Percentiles rank a stretch among this genome's conserved stretches.
Conservation (phyloP, 2,329 filamentous ascomycete genomes). For the Penicillium sp. region DNA sequence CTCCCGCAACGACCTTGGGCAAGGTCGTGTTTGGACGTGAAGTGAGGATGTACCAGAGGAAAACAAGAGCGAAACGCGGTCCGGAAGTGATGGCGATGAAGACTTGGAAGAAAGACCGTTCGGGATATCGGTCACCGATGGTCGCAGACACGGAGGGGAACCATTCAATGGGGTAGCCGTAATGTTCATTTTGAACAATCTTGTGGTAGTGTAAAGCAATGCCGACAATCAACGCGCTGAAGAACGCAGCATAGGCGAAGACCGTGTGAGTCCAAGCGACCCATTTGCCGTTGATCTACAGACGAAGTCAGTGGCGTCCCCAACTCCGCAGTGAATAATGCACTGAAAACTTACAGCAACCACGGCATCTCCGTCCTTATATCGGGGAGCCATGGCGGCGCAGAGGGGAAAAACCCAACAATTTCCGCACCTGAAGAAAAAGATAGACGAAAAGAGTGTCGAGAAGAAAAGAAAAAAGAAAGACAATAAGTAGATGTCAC, state of each 20-base stretch:
- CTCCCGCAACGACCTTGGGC: constrained; percentile 75
- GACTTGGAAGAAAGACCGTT: constrained; percentile 93
- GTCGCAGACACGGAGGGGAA: constrained; percentile 95
- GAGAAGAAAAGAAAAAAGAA: constrained; percentile 28
- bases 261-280: constrained; percentile 84
- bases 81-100: constrained; percentile 97
- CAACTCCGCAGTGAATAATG: constrained; percentile 7
- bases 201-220: constrained; percentile 85
- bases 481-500: constrained; percentile 17
- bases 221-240: constrained; percentile 81
- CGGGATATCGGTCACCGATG: constrained; percentile 95
- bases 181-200: constrained; percentile 96
- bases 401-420: constrained; percentile 14
- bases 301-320: constrained; percentile 27
- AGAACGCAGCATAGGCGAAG: constrained; percentile 77
- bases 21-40: constrained; percentile 70
- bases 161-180: constrained; percentile 92
- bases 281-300: constrained; percentile 78
- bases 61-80: constrained; percentile 86
- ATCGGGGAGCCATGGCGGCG: constrained; percentile 58
- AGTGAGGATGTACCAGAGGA: constrained; percentile 87
- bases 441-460: constrained; percentile 16
- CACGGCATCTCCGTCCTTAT: constrained; percentile 62
- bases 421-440: constrained; percentile 17
- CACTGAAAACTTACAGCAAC: constrained; percentile 51